Base-by-base conservation (phyloP, 306 rosid species). In the Morella rubra region DNA sequence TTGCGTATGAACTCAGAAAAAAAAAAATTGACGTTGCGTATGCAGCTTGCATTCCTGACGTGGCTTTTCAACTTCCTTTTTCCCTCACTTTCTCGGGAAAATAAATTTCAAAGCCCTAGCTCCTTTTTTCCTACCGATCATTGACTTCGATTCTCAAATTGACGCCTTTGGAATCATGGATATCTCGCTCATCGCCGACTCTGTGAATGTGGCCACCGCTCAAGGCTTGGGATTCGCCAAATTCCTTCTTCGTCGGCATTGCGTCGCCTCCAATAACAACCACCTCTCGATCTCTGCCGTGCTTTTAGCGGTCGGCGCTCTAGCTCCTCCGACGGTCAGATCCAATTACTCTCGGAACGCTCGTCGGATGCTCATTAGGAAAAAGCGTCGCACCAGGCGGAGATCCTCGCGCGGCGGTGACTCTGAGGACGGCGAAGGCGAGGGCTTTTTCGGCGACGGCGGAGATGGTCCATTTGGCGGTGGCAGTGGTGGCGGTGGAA, bases 281-380 rank as follows among this genome's bases (percentile, higher is more conserved):
- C 73, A 37, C 41, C 85, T 77, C 54, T 92, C 84, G 56, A 85
- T 90, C 81, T 90, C 93, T 8, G 88, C 95, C n/a, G 78, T 85
- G 49, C 74, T 92, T 37, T 83, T 77, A 37, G 79, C 96, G 20
- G 80, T 86, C 53, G 86, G 91, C 50, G 89, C 96, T 32, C 75
- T 89, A 0, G 95, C 98, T 3, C 96, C 93, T 11, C 97, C 97
- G 4, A 89, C 91, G 11, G 92, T 84, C 42, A 89, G 85, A 77
- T 80, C 92, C 51, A 49, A 56, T 12, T 49, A 89, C 0, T 52
- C 59, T 77, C 74, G 77, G 47, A 68, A 87, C 8, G 76, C 83
- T 12, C 85, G 91, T 10, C 87, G 91, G 76, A 85, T 91, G 10
- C 84, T 78, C 49, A 78, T 85, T 54, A 90, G 92, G 42, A 84